phyloP scores from a whole-genome alignment of 2,329 filamentous ascomycete genomes.

The Metarhizium album region DNA sequence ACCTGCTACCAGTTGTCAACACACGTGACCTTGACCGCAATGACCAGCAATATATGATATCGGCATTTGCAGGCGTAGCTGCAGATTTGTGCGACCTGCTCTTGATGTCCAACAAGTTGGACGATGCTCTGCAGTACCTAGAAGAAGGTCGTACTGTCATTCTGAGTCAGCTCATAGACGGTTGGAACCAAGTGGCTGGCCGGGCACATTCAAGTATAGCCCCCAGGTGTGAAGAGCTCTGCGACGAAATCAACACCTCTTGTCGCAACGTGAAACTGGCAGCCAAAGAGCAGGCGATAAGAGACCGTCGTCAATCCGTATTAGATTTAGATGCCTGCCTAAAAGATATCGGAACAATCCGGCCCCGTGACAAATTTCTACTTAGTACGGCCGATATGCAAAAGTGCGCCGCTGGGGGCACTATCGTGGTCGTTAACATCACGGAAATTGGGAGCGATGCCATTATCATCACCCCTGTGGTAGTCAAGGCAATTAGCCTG shows the following conservation, averaged over 20 bases:
- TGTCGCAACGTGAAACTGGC: background rate
- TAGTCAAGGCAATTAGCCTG: conserved; percentile 1
- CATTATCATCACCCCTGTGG: conserved; percentile 2
- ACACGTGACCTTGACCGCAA: conserved; percentile 3
- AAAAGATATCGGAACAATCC: background rate
- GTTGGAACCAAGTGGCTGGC: conserved; percentile 3
- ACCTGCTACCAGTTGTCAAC: conserved; percentile 7
- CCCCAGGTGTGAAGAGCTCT: conserved; percentile 1
- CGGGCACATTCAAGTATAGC: conserved; percentile 1
- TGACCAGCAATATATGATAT: conserved; percentile 7
- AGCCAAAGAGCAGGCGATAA: background rate
- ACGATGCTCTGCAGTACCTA: conserved; percentile 4
- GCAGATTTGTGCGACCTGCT: conserved; percentile 2
- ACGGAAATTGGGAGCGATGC: conserved; percentile 6
- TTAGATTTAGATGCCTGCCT: background rate
- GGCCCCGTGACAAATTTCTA: background rate
- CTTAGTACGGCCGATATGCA: conserved; percentile 2
- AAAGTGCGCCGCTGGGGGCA: background rate
- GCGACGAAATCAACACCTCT: conserved; percentile 4
- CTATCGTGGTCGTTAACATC: conserved; percentile 5
- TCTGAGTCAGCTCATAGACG: conserved; percentile 5
- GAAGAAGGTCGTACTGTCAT: conserved; percentile 6
- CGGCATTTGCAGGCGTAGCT: conserved; percentile 7
- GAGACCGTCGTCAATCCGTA: background rate
- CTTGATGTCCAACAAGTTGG: background rate